phyloP scores from a whole-genome alignment of 768 basidiomycete species.

The Ephemerocybe angulata region DNA sequence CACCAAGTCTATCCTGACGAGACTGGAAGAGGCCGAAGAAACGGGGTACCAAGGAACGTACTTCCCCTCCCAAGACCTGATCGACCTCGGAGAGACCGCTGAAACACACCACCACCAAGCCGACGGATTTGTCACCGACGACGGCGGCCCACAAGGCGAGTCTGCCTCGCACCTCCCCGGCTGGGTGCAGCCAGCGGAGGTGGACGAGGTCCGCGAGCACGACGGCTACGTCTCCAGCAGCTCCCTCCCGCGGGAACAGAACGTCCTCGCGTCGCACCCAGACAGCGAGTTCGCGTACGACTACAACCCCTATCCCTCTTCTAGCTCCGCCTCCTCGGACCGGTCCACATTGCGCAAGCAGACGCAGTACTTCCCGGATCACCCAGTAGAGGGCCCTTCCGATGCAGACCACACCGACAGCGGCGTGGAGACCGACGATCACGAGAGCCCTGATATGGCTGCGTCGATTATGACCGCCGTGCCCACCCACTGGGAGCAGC shows the following conservation, averaged over 20 bases:
- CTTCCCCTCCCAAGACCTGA: constrained; percentile 40
- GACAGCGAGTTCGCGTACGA: constrained; percentile 2
- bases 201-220: constrained; percentile 10
- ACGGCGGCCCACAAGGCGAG: not conserved
- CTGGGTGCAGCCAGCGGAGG: not conserved
- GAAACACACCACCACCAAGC: no score
- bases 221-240: constrained; percentile 11
- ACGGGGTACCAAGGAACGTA: constrained; percentile 86
- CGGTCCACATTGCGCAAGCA: not conserved
- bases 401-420: not conserved
- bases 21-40: constrained; percentile 85
- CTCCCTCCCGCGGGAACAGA: not conserved
- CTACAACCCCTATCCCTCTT: not conserved
- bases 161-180: not conserved
- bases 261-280: not conserved
- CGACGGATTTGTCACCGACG: not conserved
- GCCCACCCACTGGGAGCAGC: not conserved
- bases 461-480: constrained; percentile 1
- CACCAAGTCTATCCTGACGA: constrained; percentile 48
- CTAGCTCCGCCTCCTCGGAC: not conserved
- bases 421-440: constrained; percentile 14
- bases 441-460: no score
- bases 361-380: not conserved
- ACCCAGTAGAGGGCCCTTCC: not conserved
- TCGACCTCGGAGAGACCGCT: not conserved